These are phyloP conservation scores for Phialophora verrucosa DNA, from an alignment of 2,329 filamentous ascomycete genomes.

Conservation along the genomic window DNA sequence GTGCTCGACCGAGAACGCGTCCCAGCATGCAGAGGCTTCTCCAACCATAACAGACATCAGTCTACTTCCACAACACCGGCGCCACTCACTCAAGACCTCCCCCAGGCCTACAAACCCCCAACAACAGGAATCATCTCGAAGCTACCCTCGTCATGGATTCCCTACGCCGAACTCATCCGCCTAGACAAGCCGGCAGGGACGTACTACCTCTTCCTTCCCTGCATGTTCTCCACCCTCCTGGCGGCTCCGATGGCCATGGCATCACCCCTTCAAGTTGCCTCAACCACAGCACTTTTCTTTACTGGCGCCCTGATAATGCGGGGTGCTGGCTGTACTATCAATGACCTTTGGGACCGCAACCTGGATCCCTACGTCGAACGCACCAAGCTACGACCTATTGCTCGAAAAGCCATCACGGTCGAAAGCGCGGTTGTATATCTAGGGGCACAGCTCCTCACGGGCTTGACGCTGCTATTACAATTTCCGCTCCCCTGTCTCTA, in stretches of 20 bases:
- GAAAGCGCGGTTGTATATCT: constrained; percentile 53
- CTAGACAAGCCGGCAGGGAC: constrained; percentile 59
- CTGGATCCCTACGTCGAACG: constrained; percentile 60
- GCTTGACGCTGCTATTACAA: constrained; percentile 51
- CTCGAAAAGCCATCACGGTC: constrained; percentile 57
- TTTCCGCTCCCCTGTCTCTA: constrained; percentile 51
- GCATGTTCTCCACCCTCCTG: constrained; percentile 55
- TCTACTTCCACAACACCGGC: constrained; percentile 15
- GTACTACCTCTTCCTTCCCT: constrained; percentile 61
- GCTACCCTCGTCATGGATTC: constrained; percentile 58
- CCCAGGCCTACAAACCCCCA: constrained; percentile 51
- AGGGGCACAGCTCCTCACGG: constrained; percentile 49
- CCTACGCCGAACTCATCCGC: constrained; percentile 61
- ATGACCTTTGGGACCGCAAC: constrained; percentile 62
- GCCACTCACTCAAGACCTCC: constrained; percentile 19
- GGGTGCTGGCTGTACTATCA: constrained; percentile 60
- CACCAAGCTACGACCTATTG: constrained; percentile 59
- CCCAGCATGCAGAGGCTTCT: neutral
- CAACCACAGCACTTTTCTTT: constrained; percentile 49
- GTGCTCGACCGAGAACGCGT: constrained; percentile 3
- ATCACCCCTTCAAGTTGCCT: constrained; percentile 46
- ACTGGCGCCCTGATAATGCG: constrained; percentile 57
- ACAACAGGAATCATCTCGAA: constrained; percentile 53
- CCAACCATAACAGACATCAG: constrained; percentile 12
- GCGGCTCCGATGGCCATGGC: constrained; percentile 49